Conservation (phyloP, 306 rosid species). For the Corylus heterophylla region DNA sequence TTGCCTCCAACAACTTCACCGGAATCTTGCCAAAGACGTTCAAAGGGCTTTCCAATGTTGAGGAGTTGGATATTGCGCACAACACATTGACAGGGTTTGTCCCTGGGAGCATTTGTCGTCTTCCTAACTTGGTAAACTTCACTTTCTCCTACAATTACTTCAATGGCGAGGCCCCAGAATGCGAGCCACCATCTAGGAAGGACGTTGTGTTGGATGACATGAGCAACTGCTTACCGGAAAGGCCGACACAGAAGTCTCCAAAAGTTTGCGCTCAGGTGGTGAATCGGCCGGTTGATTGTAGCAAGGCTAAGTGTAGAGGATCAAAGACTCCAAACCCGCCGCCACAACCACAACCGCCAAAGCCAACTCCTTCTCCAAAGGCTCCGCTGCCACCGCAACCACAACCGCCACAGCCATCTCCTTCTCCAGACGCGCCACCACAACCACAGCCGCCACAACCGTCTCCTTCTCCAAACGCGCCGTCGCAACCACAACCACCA, state of each 20-base stretch:
- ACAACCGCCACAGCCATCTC: too few species aligned
- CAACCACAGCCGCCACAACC: not conserved
- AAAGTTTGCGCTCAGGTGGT: constrained; percentile 45
- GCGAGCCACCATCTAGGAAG: constrained; percentile 38
- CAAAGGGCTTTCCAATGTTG: constrained; percentile 28
- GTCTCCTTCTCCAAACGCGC: too few species aligned
- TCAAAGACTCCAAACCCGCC: not conserved
- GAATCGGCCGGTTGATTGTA: constrained; percentile 63
- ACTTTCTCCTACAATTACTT: constrained; percentile 63
- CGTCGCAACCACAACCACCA: too few species aligned
- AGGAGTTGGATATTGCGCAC: constrained; percentile 37
- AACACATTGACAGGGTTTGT: constrained; percentile 71
- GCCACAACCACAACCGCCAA: not conserved
- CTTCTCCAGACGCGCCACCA: not conserved
- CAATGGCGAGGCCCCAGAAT: constrained; percentile 54
- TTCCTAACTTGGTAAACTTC: constrained; percentile 55
- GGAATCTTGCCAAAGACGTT: constrained; percentile 57
- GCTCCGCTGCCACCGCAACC: not conserved
- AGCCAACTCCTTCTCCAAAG: not conserved
- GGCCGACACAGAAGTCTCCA: constrained; percentile 52
- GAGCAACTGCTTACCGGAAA: constrained; percentile 56
- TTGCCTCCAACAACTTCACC: constrained; percentile 43
- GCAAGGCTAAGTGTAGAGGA: constrained; percentile 56
- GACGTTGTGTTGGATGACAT: constrained; percentile 36
- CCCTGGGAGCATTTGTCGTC: constrained; percentile 40